A percentile compares a stretch with the other conserved stretches of the same genome.
phyloP scores from a whole-genome alignment of 2,329 filamentous ascomycete genomes.

The Pseudogymnoascus verrucosus region DNA sequence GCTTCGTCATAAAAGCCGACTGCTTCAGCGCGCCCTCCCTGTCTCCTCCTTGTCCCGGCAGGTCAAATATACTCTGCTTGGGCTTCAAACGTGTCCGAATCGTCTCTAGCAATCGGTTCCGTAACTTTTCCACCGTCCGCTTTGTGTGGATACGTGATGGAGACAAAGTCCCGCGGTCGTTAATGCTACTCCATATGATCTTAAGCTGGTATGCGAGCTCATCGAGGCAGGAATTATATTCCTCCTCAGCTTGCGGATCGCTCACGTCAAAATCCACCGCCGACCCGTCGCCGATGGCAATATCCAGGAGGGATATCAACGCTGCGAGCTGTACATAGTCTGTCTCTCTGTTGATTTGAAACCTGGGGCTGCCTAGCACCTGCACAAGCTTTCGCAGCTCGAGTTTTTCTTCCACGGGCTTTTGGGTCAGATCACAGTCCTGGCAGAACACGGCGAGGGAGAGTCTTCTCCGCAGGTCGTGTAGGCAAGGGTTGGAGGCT shows the following conservation, averaged over 20 bases:
- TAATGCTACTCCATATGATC: conserved; percentile 52
- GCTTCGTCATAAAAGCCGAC: conserved; percentile 5
- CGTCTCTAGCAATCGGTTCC: conserved; percentile 61
- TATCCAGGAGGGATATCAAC: conserved; percentile 60
- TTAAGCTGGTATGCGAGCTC: conserved; percentile 53
- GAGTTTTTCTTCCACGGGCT: conserved; percentile 33
- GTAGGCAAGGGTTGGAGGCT: conserved; percentile 36
- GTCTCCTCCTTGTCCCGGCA: not conserved
- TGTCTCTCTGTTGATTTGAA: conserved; percentile 45
- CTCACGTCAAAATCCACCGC: conserved; percentile 24
- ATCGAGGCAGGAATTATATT: conserved; percentile 68
- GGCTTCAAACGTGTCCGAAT: conserved; percentile 61
- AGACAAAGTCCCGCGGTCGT: conserved; percentile 65
- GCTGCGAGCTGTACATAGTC: conserved; percentile 64
- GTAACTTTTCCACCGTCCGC: conserved; percentile 63
- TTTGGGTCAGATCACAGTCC: conserved; percentile 35
- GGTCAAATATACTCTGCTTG: conserved; percentile 35
- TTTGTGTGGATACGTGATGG: conserved; percentile 71
- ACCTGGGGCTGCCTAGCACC: conserved; percentile 41
- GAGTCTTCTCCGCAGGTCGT: conserved; percentile 57
- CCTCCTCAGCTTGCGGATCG: conserved; percentile 32
- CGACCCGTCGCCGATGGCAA: conserved; percentile 61
- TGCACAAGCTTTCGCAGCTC: conserved; percentile 36
- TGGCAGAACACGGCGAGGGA: conserved; percentile 56
- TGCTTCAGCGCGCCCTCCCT: conserved; percentile 5